Evolutionary conservation across 2,329 filamentous ascomycete genomes (phyloP).

Genomic region (Colletotrichum scovillei): DNA sequence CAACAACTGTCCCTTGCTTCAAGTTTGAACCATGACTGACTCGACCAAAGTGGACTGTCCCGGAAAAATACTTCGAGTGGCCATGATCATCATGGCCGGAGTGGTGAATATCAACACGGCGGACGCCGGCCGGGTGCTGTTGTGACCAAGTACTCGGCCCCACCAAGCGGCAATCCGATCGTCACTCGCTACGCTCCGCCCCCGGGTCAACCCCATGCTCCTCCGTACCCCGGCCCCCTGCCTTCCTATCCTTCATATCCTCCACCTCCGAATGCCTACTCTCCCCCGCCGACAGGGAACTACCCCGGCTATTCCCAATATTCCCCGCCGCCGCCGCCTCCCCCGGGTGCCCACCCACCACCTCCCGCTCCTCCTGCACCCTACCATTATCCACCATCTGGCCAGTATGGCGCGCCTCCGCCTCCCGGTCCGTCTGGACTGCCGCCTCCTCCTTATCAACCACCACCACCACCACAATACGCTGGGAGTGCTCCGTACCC

Average conservation of each 20-base stretch:
- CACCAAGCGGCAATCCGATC: conserved; percentile 27
- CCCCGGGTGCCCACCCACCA: conserved; percentile 19
- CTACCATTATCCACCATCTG: conserved; percentile 39
- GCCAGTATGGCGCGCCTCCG: conserved; percentile 43
- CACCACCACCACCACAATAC: conserved; percentile 24
- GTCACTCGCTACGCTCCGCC: conserved; percentile 36
- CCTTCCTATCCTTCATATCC: conserved; percentile 23
- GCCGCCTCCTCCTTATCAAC: conserved; percentile 34
- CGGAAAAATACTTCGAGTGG: conserved; percentile 23
- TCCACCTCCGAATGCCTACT: conserved; percentile 15
- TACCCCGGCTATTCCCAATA: conserved; percentile 23
- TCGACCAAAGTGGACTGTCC: conserved; percentile 18
- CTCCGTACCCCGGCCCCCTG: conserved; percentile 32
- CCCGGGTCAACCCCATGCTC: conserved; percentile 28
- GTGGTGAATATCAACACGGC: conserved; percentile 18
- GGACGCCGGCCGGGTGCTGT: conserved; percentile 28
- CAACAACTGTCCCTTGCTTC: background rate
- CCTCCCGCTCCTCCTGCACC: conserved; percentile 16
- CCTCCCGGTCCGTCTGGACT: conserved; percentile 37
- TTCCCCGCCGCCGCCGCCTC: conserved; percentile 19
- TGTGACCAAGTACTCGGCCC: conserved; percentile 33
- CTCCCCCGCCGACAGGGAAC: conserved; percentile 18
- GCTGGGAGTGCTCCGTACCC: conserved; percentile 8
- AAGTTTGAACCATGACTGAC: conserved; percentile 2
- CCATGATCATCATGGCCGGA: conserved; percentile 13